Conservation (phyloP, 73 alveolate species). For the Stentor coeruleus region DNA sequence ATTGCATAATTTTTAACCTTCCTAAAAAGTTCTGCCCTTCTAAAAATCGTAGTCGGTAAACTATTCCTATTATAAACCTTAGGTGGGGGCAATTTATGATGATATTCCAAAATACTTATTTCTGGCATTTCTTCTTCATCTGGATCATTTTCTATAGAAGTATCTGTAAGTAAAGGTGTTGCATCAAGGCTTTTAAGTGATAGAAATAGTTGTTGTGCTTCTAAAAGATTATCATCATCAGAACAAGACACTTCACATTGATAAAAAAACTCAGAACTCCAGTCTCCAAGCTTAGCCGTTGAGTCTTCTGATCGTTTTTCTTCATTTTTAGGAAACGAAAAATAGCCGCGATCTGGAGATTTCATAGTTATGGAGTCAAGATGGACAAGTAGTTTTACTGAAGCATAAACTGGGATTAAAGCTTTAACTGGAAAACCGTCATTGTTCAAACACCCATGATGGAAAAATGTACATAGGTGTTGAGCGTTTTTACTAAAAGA, state of each 20-base stretch:
- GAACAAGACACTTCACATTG: conserved; percentile 20
- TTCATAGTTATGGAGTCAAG: not conserved
- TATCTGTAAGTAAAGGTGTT: not conserved
- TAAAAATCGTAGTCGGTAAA: not conserved
- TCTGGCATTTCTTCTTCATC: conserved; percentile 1
- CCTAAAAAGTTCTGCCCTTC: not conserved
- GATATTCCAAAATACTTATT: not conserved
- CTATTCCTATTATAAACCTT: not conserved
- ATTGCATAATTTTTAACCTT: not conserved
- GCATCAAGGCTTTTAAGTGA: conserved; percentile 10
- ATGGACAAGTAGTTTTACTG: not conserved
- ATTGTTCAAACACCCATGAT: not conserved
- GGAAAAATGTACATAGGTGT: conserved; percentile 39
- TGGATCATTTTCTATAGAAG: not conserved
- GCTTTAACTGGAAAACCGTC: conserved; percentile 26
- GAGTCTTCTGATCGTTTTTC: conserved; percentile 17
- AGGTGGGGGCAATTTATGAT: not conserved
- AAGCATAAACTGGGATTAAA: conserved; percentile 7
- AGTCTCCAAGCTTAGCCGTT: conserved; percentile 9
- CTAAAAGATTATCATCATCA: not conserved
- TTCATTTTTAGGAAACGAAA: not conserved
- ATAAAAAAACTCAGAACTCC: conserved; percentile 16
- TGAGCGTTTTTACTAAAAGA: conserved; percentile 37
- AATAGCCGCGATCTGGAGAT: not conserved
- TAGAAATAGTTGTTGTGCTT: conserved; percentile 11